A percentile compares a stretch with the other conserved stretches of the same genome.
phyloP scores from a whole-genome alignment of 495 filamentous ascomycete genomes.

The Mytilinidion resinicola region DNA sequence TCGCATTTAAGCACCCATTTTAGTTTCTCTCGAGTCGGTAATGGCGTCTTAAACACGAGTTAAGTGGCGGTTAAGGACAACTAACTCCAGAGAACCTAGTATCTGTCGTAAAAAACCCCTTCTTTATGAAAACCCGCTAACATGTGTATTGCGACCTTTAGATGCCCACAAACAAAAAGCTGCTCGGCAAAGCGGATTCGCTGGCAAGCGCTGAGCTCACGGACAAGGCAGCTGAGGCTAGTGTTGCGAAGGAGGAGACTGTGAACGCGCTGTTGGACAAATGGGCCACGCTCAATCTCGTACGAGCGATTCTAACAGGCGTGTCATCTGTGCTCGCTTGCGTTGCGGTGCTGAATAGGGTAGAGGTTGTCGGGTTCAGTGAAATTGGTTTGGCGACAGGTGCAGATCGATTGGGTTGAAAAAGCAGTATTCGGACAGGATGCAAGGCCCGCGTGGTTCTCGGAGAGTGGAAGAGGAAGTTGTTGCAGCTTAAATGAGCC shows the following conservation, averaged over 20 bases:
- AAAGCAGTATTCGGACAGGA: not conserved
- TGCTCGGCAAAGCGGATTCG: conserved; percentile 35
- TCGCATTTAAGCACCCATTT: too few species aligned
- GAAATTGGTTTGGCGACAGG: conserved; percentile 16
- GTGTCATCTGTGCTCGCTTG: conserved; percentile 19
- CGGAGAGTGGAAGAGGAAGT: too few species aligned
- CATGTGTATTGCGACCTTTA: too few species aligned
- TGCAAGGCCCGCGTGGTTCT: too few species aligned
- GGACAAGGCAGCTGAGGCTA: conserved; percentile 33
- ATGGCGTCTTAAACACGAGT: too few species aligned
- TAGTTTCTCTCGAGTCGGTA: too few species aligned
- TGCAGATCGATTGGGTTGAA: conserved; percentile 28
- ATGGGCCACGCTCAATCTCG: conserved; percentile 52
- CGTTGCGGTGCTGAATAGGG: conserved; percentile 29
- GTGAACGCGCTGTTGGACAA: conserved; percentile 46
- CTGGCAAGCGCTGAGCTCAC: conserved; percentile 22
- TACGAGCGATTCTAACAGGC: conserved; percentile 31
- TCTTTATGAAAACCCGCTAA: too few species aligned
- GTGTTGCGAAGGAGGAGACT: conserved; percentile 35
- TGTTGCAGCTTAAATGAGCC: too few species aligned
- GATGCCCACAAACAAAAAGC: conserved; percentile 38
- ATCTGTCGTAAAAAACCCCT: too few species aligned
- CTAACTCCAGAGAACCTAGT: too few species aligned
- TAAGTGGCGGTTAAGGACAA: too few species aligned
- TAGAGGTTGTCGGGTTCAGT: conserved; percentile 15